Conservation (phyloP, 2,329 filamentous ascomycete genomes). For the Tolypocladium guangdongense region DNA sequence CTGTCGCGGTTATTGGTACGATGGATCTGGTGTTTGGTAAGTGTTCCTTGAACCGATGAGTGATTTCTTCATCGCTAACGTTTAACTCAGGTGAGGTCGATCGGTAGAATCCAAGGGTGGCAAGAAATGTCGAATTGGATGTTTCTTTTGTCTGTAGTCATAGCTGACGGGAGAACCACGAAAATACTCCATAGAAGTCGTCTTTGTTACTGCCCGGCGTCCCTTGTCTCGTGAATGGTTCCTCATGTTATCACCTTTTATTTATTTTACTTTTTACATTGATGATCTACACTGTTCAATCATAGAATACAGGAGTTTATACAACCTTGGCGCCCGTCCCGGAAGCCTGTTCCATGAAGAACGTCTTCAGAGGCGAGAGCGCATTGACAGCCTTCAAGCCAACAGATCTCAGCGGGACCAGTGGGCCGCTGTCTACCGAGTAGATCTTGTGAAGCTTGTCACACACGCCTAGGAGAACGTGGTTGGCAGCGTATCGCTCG, state of each 20-base stretch:
- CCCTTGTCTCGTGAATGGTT: not conserved
- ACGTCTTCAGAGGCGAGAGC: constrained; percentile 64
- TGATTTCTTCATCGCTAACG: constrained; percentile 20
- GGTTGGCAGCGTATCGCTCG: constrained; percentile 75
- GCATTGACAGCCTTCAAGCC: constrained; percentile 69
- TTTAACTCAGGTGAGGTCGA: constrained; percentile 45
- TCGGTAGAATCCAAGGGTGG: constrained; percentile 30
- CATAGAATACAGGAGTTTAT: constrained; percentile 6
- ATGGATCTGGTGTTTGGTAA: constrained; percentile 86
- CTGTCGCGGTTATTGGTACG: constrained; percentile 86
- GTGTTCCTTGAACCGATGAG: constrained; percentile 14
- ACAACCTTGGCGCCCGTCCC: constrained; percentile 39
- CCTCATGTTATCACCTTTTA: not conserved
- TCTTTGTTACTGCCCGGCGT: constrained; percentile 5
- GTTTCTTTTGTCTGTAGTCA: constrained; percentile 28
- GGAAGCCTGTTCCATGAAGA: constrained; percentile 69
- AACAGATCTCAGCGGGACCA: constrained; percentile 68
- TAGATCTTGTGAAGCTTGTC: constrained; percentile 93
- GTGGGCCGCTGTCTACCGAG: constrained; percentile 64
- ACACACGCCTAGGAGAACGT: constrained; percentile 64
- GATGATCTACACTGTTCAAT: constrained; percentile 1
- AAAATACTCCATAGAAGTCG: constrained; percentile 25
- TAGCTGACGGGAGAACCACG: constrained; percentile 25
- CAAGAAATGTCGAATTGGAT: constrained; percentile 18
- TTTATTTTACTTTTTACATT: not conserved